phyloP scores from a whole-genome alignment of 257 asterid genomes.

The Capsicum pubescens region DNA sequence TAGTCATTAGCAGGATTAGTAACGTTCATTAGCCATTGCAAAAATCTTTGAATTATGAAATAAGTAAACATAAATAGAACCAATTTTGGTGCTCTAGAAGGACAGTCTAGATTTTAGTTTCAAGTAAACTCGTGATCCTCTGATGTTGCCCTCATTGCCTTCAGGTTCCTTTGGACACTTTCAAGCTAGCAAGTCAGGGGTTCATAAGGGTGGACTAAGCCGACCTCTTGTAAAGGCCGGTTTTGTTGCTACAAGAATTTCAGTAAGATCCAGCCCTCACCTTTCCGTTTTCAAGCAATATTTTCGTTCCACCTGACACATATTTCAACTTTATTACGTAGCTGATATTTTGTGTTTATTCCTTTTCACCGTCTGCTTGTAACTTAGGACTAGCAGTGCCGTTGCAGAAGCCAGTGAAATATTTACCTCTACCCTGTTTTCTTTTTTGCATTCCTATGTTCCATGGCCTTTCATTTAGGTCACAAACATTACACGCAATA shows the following conservation, averaged over 20 bases:
- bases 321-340: no score
- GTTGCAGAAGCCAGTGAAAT: background rate
- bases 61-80: no score
- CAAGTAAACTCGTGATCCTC: no score
- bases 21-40: no score
- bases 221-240: constrained; percentile 85
- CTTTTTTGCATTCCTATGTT: background rate
- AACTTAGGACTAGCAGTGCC: no score
- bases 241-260: constrained; percentile 95
- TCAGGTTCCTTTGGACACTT: constrained; percentile 98
- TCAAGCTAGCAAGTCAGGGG: constrained; percentile 95
- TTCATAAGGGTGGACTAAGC: constrained; percentile 85
- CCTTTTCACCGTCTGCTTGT: background rate
- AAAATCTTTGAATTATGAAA: no score
- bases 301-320: no score
- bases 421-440: background rate
- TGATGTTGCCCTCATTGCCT: background rate
- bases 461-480: background rate
- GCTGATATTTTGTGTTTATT: background rate
- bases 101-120: no score
- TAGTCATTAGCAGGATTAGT: no score
- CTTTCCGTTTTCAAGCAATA: background rate
- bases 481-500: background rate
- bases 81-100: no score
- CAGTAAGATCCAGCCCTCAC: constrained; percentile 53